Conservation (phyloP, 2,329 filamentous ascomycete species). For the Fonsecaea monophora region DNA sequence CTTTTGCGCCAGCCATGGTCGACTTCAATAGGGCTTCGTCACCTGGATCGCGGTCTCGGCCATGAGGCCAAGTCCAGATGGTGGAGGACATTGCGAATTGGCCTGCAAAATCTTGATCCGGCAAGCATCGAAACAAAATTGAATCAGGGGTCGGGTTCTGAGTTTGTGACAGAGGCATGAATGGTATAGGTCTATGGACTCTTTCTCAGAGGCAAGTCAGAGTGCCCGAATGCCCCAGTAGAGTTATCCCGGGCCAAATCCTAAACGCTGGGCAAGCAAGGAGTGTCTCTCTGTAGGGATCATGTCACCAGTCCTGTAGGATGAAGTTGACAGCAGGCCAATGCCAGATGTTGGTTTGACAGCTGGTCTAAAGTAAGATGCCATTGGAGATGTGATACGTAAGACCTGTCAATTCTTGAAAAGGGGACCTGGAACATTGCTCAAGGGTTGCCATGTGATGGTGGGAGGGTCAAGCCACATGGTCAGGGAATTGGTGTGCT, state of each 20-base stretch:
- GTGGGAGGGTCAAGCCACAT: neutral
- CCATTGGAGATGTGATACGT: neutral
- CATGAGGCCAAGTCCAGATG: slow-evolving; percentile 6
- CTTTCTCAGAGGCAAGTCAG: neutral
- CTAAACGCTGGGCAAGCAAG: neutral
- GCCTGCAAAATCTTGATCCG: neutral
- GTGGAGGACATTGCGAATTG: slow-evolving; percentile 1
- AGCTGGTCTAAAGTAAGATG: neutral
- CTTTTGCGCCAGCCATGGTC: neutral
- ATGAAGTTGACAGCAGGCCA: neutral
- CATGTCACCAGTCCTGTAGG: neutral
- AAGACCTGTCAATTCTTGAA: slow-evolving; percentile 2
- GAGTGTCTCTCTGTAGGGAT: neutral
- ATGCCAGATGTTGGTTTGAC: neutral
- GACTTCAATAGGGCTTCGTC: neutral
- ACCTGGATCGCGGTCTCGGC: slow-evolving; percentile 22
- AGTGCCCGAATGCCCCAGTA: neutral
- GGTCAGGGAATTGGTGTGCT: neutral
- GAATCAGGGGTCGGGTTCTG: slow-evolving; percentile 14
- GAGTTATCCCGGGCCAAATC: neutral
- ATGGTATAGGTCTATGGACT: neutral
- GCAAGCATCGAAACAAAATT: slow-evolving; percentile 7
- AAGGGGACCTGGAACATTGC: slow-evolving; percentile 19
- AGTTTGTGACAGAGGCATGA: neutral
- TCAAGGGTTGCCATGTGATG: slow-evolving; percentile 2